Evolutionary conservation across 352 stramenopile species (phyloP), one percentile per base, ranked within the genome.

Genomic region (Phytophthora constricta): DNA sequence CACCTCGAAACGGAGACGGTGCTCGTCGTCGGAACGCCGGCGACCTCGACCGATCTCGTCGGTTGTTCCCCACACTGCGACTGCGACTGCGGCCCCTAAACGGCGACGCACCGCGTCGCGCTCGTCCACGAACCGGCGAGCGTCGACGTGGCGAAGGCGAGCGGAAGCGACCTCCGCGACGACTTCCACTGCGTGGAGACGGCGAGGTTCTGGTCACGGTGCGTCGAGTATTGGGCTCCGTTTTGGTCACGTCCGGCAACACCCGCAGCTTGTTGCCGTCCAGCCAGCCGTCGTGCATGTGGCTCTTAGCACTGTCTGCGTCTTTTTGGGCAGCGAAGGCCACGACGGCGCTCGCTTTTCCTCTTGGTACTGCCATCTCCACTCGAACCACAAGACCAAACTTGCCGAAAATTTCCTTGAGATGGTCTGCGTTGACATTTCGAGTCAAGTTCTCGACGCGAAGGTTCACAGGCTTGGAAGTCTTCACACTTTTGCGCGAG

Each of bases 371-470:
- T 26, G 78, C 69, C 56, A 93, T 62, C 2, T 86, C 74, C 31
- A 95, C 88, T 20, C 68, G 64, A 25, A 78, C 28, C 5, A 96
- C 86, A 27, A 62, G 37, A 5, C 86, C 88, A 67, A 96, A 96
- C 73, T 94, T 96, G 67, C 84, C 86, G 65, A 94, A 96, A 69
- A 96, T 94, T 69, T 96, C 88, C 49, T 61, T 76, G 61, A 96
- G 59, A 51, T 96, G 88, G 51, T 95, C 88, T 19, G 79, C 73
- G 53, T 86, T 91, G 45, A 96, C 88, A 54, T 96, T 96, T 45
- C 87, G 82, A 39, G 87, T 93, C 60, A 96, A 82, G 68, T 94
- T 94, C 41, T 92, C 87, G 2, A 96, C 82, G 37, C 84, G 82
- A 46, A 96, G 48, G 13, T 74, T 59, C 10, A 85, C 71, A 5